Conservation (phyloP, 2,329 filamentous ascomycete genomes). For the Trichoderma aggressivum region DNA sequence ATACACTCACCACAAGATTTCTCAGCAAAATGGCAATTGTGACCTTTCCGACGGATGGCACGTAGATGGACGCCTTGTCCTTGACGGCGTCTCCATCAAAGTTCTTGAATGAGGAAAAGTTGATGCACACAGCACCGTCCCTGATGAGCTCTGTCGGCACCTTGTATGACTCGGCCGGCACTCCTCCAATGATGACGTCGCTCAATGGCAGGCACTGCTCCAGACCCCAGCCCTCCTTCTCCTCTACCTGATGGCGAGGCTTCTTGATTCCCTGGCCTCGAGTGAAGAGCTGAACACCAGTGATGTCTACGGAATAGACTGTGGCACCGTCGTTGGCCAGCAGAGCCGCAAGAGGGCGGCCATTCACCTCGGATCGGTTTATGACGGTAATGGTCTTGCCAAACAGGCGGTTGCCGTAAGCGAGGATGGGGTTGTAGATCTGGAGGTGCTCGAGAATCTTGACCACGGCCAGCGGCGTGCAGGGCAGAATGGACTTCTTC, state of each 20-base stretch:
- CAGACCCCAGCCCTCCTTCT: slow-evolving; percentile 75
- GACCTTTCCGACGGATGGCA: slow-evolving; percentile 95
- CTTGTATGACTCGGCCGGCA: slow-evolving; percentile 85
- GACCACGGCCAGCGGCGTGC: slow-evolving; percentile 91
- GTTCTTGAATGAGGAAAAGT: slow-evolving; percentile 95
- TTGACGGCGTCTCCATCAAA: slow-evolving; percentile 83
- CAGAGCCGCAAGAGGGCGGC: slow-evolving; percentile 84
- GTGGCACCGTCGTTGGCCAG: slow-evolving; percentile 94
- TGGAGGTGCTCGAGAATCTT: slow-evolving; percentile 95
- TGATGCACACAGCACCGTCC: slow-evolving; percentile 95
- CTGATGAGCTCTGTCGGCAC: slow-evolving; percentile 78
- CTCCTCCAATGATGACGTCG: slow-evolving; percentile 92
- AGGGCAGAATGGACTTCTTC: slow-evolving; percentile 90
- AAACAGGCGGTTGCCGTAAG: slow-evolving; percentile 87
- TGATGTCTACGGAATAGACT: slow-evolving; percentile 92
- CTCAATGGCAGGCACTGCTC: slow-evolving; percentile 81
- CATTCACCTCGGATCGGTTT: slow-evolving; percentile 94
- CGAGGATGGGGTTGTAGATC: slow-evolving; percentile 93
- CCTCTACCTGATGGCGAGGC: slow-evolving; percentile 78
- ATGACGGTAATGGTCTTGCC: slow-evolving; percentile 95
- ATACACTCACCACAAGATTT: slow-evolving; percentile 73
- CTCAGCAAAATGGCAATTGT: slow-evolving; percentile 89
- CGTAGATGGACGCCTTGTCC: slow-evolving; percentile 94
- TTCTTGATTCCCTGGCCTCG: slow-evolving; percentile 84
- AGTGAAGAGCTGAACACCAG: slow-evolving; percentile 87